These are phyloP conservation scores for Setaria italica DNA, from an alignment of 202 grass and related monocot species.

Conservation along the genomic window DNA sequence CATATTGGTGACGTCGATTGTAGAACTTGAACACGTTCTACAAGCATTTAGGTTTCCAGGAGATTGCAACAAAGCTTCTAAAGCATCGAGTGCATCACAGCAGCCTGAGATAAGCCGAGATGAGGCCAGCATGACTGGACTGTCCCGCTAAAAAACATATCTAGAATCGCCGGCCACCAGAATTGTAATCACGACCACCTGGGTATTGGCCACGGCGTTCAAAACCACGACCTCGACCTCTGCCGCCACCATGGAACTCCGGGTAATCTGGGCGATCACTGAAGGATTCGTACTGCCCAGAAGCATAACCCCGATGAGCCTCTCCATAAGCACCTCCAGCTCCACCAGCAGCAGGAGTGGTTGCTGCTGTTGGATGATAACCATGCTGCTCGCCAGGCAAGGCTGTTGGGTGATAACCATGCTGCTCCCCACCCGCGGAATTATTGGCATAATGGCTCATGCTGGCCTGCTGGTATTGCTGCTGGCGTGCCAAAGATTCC, in stretches of 20 bases:
- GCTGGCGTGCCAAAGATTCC: constrained; percentile 72
- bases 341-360: constrained; percentile 21
- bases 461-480: constrained; percentile 80
- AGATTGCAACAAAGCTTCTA: constrained; percentile 30
- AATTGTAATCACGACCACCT: constrained; percentile 81
- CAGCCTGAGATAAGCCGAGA: constrained; percentile 18
- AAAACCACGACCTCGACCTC: constrained; percentile 58
- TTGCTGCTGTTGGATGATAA: constrained; percentile 49
- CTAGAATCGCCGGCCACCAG: constrained; percentile 69
- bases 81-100: not conserved
- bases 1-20: not conserved
- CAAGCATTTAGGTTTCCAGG: constrained; percentile 1
- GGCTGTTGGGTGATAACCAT: constrained; percentile 52
- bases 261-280: constrained; percentile 59
- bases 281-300: constrained; percentile 62
- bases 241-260: constrained; percentile 56
- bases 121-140: not conserved
- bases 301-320: constrained; percentile 59
- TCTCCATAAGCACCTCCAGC: constrained; percentile 58
- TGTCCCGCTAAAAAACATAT: constrained; percentile 4
- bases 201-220: constrained; percentile 62
- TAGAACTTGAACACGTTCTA: constrained; percentile 28
- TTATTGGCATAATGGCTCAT: constrained; percentile 64
- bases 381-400: constrained; percentile 51
- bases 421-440: constrained; percentile 41